Conservation (phyloP, 306 rosid genomes). For the Vigna hirtella region DNA sequence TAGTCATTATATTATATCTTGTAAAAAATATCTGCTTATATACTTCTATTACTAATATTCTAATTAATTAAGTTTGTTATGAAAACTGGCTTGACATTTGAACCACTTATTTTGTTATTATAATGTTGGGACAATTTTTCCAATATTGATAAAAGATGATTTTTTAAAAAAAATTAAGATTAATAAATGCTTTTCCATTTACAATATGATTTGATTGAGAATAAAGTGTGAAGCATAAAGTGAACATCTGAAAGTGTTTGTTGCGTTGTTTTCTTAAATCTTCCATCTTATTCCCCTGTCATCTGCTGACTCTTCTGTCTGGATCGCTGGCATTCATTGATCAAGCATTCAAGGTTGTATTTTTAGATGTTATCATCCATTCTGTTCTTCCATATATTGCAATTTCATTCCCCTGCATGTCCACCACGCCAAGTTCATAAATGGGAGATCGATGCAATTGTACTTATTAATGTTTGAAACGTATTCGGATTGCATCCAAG, state of each 20-base stretch:
- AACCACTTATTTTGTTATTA: not conserved
- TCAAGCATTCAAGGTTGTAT: slow-evolving; percentile 23
- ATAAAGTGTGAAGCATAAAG: slow-evolving; percentile 47
- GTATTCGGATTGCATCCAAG: slow-evolving; percentile 17
- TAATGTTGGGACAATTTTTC: too few species aligned
- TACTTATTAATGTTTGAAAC: slow-evolving; percentile 1
- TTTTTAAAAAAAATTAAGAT: too few species aligned
- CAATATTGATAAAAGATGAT: too few species aligned
- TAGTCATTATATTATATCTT: too few species aligned
- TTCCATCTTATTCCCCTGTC: slow-evolving; percentile 21
- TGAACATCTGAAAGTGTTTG: not conserved
- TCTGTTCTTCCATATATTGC: not conserved
- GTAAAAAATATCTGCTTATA: too few species aligned
- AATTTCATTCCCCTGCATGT: slow-evolving; percentile 33
- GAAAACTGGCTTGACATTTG: too few species aligned
- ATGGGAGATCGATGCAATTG: slow-evolving; percentile 6
- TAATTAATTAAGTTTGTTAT: too few species aligned
- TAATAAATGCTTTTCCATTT: not conserved
- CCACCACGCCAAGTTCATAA: slow-evolving; percentile 4
- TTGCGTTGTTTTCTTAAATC: not conserved
- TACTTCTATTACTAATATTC: too few species aligned
- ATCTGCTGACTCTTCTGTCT: slow-evolving; percentile 6
- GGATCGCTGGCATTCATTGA: slow-evolving; percentile 24
- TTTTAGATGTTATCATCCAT: not conserved
- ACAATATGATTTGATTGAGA: not conserved